Conservation (phyloP, 148 eudicot genomes). For the Fagopyrum homotropicum region DNA sequence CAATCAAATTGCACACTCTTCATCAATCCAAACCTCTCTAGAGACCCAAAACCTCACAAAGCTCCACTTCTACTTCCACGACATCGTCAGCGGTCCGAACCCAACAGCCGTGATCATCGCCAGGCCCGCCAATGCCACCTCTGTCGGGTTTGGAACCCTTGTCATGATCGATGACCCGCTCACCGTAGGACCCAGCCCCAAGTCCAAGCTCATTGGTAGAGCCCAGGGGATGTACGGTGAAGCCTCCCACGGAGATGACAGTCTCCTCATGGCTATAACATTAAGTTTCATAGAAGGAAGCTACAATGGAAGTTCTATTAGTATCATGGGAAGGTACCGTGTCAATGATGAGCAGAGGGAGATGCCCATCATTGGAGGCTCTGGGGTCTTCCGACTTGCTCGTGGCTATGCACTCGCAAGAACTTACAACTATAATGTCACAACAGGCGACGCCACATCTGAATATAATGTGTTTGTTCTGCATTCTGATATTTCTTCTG, state of each 20-base stretch:
- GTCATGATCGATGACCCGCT: conserved; percentile 36
- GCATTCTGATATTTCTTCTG: conserved; percentile 17
- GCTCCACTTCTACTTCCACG: conserved; percentile 59
- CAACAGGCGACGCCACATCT: conserved; percentile 43
- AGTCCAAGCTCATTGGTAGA: conserved; percentile 42
- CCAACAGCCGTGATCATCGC: conserved; percentile 41
- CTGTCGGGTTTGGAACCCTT: conserved; percentile 33
- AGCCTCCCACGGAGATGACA: conserved; percentile 18
- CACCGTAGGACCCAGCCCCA: conserved; percentile 27
- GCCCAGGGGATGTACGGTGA: conserved; percentile 51
- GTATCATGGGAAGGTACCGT: conserved; percentile 39
- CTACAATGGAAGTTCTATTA: conserved; percentile 41
- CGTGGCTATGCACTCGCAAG: conserved; percentile 39
- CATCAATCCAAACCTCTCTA: conserved; percentile 5
- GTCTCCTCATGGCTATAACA: conserved; percentile 36
- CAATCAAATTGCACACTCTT: neutral
- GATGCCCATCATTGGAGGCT: conserved; percentile 53
- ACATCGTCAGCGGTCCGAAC: conserved; percentile 31
- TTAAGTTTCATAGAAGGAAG: conserved; percentile 29
- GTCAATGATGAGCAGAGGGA: conserved; percentile 27
- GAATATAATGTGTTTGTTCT: conserved; percentile 42
- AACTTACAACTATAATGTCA: conserved; percentile 23
- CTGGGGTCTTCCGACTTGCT: conserved; percentile 44
- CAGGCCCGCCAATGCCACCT: conserved; percentile 22
- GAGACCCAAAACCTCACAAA: conserved; percentile 24